Conservation (phyloP, 768 basidiomycete genomes). For the Suillus discolor region DNA sequence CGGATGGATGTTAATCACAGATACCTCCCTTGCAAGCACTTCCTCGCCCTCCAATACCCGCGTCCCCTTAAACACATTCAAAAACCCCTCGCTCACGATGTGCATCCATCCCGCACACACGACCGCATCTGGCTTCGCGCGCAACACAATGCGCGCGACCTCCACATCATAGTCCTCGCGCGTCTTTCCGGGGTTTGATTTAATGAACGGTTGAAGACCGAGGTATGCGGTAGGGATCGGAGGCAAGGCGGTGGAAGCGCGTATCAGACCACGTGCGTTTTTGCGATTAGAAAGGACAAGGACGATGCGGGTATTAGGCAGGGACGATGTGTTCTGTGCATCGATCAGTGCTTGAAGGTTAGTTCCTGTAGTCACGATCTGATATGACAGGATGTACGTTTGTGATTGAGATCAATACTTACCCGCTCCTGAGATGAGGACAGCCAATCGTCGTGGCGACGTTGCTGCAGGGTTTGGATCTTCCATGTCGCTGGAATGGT, state of each 20-base stretch:
- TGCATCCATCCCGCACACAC: conserved; percentile 99
- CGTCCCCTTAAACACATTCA: conserved; percentile 62
- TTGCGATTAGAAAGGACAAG: conserved; percentile 93
- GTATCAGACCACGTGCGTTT: conserved; percentile 83
- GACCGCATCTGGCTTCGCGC: conserved; percentile 75
- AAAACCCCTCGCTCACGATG: conserved; percentile 80
- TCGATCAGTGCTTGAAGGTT: conserved; percentile 97
- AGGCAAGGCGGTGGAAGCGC: conserved; percentile 71
- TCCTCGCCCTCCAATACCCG: conserved; percentile 37
- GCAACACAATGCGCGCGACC: conserved; percentile 68
- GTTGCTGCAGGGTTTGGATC: not conserved
- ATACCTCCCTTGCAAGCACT: conserved; percentile 45
- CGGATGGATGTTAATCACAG: conserved; percentile 96
- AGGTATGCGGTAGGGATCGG: conserved; percentile 84
- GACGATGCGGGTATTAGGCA: conserved; percentile 71
- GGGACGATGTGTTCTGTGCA: conserved; percentile 71
- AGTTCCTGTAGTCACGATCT: conserved; percentile 56
- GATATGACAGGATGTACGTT: conserved; percentile 7
- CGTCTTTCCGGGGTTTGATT: conserved; percentile 69
- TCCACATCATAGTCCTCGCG: conserved; percentile 85
- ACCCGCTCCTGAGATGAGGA: conserved; percentile 73
- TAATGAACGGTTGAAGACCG: conserved; percentile 83
- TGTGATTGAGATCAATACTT: not conserved
- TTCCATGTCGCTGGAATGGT: not conserved
- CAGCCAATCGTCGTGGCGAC: conserved; percentile 42